These are phyloP conservation scores for Penicillium sp. DNA, from an alignment of 2,329 filamentous ascomycete genomes.

Conservation along the genomic window DNA sequence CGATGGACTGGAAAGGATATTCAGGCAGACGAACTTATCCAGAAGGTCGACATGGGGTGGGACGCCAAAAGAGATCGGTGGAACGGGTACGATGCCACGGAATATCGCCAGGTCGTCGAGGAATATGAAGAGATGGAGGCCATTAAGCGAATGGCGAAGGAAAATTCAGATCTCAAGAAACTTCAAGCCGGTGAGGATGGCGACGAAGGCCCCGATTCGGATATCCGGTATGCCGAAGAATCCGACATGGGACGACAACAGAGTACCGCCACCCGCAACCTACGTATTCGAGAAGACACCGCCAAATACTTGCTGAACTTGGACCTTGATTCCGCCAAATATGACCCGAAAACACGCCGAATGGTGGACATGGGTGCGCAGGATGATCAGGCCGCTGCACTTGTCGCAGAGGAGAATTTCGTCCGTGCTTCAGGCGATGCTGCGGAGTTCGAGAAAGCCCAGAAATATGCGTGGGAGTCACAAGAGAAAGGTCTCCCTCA, in stretches of 20 bases:
- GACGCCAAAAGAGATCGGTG: slow-evolving; percentile 95
- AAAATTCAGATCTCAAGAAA: slow-evolving; percentile 45
- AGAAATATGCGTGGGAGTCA: slow-evolving; percentile 87
- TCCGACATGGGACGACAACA: slow-evolving; percentile 94
- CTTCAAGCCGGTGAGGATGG: slow-evolving; percentile 50
- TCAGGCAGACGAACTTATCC: slow-evolving; percentile 77
- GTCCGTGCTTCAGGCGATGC: slow-evolving; percentile 82
- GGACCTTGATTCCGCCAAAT: slow-evolving; percentile 91
- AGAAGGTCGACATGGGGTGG: slow-evolving; percentile 82
- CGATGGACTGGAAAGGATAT: slow-evolving; percentile 90
- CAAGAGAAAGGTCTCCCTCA: slow-evolving; percentile 74
- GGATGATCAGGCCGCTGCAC: slow-evolving; percentile 65
- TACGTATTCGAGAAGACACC: slow-evolving; percentile 89
- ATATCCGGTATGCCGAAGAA: slow-evolving; percentile 74
- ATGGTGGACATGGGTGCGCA: slow-evolving; percentile 80
- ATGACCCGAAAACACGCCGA: slow-evolving; percentile 88
- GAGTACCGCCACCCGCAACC: slow-evolving; percentile 77
- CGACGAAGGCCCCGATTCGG: slow-evolving; percentile 32
- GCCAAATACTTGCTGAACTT: slow-evolving; percentile 93
- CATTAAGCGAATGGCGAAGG: slow-evolving; percentile 51
- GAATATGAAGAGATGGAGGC: slow-evolving; percentile 81
- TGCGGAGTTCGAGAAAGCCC: slow-evolving; percentile 80
- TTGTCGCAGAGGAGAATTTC: slow-evolving; percentile 90
- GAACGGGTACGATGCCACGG: slow-evolving; percentile 90
- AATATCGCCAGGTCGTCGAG: slow-evolving; percentile 79